These are phyloP conservation scores for Cordyceps tenuipes DNA, from an alignment of 2,329 filamentous ascomycete genomes.

Conservation along the genomic window DNA sequence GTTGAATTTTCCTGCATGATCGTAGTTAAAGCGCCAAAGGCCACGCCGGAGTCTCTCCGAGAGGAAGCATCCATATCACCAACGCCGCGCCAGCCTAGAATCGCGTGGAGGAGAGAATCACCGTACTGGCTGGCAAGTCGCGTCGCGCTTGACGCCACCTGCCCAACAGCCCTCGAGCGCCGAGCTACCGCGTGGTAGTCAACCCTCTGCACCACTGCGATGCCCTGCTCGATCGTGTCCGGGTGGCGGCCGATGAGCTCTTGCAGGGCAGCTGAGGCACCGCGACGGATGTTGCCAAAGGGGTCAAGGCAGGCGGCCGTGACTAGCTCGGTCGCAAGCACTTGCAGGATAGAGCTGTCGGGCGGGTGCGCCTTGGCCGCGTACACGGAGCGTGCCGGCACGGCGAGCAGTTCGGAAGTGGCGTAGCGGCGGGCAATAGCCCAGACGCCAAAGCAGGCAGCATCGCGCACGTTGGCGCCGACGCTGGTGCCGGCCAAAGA, in stretches of 20 bases:
- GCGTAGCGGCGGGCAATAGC: constrained; percentile 79
- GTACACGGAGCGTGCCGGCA: constrained; percentile 42
- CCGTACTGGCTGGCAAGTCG: constrained; percentile 62
- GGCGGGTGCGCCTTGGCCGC: constrained; percentile 29
- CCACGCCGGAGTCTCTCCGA: constrained; percentile 60
- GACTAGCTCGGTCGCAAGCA: constrained; percentile 73
- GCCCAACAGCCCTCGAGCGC: constrained; percentile 72
- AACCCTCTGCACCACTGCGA: constrained; percentile 76
- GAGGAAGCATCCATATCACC: constrained; percentile 68
- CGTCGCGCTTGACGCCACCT: constrained; percentile 64
- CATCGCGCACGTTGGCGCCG: constrained; percentile 87
- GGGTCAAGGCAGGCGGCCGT: constrained; percentile 79
- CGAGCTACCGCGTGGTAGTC: constrained; percentile 91
- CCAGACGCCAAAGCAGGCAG: constrained; percentile 95
- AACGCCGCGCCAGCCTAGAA: constrained; percentile 84
- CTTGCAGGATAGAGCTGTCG: constrained; percentile 54
- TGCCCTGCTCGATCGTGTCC: constrained; percentile 72
- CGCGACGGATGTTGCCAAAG: constrained; percentile 85
- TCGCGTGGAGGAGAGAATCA: constrained; percentile 57
- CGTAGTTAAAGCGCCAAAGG: constrained; percentile 54
- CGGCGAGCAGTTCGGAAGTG: constrained; percentile 63
- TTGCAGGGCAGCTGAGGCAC: constrained; percentile 86
- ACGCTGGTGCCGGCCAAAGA: constrained; percentile 76
- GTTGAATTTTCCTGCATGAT: constrained; percentile 29
- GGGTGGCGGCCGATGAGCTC: constrained; percentile 91